Evolutionary conservation across 257 asterid genomes (phyloP).

Genomic region (Echites panduratus): DNA sequence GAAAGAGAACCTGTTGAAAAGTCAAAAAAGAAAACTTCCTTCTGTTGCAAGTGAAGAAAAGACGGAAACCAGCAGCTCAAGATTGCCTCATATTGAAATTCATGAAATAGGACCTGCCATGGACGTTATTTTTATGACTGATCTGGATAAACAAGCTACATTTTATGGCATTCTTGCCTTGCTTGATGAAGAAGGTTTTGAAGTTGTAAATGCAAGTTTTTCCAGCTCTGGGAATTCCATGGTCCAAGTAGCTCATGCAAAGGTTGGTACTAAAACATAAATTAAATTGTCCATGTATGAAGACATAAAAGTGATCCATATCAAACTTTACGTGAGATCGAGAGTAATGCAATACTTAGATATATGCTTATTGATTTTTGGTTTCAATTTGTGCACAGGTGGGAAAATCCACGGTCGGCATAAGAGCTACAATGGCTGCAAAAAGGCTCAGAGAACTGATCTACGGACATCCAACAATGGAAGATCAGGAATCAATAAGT

Average conservation of each 20-base stretch:
- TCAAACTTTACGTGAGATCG: no score
- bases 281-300: no score
- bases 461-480: neutral
- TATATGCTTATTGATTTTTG: no score
- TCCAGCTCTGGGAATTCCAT: conserved; percentile 31
- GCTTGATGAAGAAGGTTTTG: conserved; percentile 29
- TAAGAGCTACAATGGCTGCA: neutral
- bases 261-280: conserved; percentile 24
- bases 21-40: conserved; percentile 10
- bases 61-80: neutral
- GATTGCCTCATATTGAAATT: conserved; percentile 27
- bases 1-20: conserved; percentile 24
- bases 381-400: conserved; percentile 10
- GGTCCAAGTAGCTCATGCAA: conserved; percentile 11
- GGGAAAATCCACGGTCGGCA: conserved; percentile 10
- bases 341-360: no score
- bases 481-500: conserved; percentile 28
- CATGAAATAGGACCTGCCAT: conserved; percentile 40
- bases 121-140: conserved; percentile 24
- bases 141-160: conserved; percentile 20
- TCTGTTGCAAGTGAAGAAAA: conserved; percentile 7
- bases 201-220: conserved; percentile 38
- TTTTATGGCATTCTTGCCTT: conserved; percentile 30
- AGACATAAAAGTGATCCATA: no score
- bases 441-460: conserved; percentile 21